Evolutionary conservation across 2,329 filamentous ascomycete genomes (phyloP).

Genomic region (Fragosphaeria purpurea): DNA sequence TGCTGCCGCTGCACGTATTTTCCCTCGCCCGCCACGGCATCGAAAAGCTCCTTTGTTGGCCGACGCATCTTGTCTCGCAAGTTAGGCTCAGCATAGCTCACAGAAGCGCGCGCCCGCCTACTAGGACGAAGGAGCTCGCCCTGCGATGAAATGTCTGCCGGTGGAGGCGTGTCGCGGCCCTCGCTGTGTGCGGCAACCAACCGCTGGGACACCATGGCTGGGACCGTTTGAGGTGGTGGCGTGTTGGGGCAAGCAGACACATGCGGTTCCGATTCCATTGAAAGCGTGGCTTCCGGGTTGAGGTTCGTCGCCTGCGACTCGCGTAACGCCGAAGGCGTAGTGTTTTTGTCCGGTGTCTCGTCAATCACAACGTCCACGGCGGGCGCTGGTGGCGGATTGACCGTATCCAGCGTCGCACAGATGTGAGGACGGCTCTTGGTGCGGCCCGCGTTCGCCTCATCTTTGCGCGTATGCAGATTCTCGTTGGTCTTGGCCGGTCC

Average conservation of each 20-base stretch:
- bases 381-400: constrained; percentile 12
- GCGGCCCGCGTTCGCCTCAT: background rate
- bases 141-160: constrained; percentile 42
- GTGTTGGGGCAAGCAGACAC: constrained; percentile 7
- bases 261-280: background rate
- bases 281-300: background rate
- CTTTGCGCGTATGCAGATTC: constrained; percentile 7
- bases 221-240: constrained; percentile 1
- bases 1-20: constrained; percentile 31
- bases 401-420: constrained; percentile 19
- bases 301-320: background rate
- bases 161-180: constrained; percentile 48
- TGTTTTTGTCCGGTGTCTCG: constrained; percentile 12
- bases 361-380: background rate
- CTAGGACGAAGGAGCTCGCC: constrained; percentile 54
- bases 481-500: constrained; percentile 9
- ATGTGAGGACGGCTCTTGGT: background rate
- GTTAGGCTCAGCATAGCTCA: constrained; percentile 78
- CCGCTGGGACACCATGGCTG: constrained; percentile 24
- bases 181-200: constrained; percentile 19
- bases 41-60: constrained; percentile 64
- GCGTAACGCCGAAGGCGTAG: constrained; percentile 20
- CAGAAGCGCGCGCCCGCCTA: constrained; percentile 53
- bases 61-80: constrained; percentile 75
- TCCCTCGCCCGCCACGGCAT: constrained; percentile 60